These are phyloP conservation scores for Leccinellum albellum DNA, from an alignment of 768 basidiomycete species.

Conservation along the genomic window DNA sequence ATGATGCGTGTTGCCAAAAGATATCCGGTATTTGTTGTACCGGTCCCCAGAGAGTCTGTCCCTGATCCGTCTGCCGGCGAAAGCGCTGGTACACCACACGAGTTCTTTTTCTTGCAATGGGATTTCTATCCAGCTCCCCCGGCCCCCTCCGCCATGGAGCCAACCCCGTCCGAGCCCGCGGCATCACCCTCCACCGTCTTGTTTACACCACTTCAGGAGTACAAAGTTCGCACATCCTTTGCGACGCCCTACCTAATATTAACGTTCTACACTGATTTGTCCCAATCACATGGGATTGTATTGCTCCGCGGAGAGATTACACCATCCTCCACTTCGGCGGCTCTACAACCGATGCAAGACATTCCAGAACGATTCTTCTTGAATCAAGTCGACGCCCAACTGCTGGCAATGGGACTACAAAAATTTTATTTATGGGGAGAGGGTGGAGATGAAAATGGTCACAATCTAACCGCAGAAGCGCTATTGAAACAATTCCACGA, in stretches of 20 bases:
- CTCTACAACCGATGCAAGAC: constrained; percentile 32
- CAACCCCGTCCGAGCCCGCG: constrained; percentile 43
- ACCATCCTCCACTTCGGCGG: constrained; percentile 46
- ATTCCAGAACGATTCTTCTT: constrained; percentile 47
- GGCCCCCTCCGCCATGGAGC: constrained; percentile 43
- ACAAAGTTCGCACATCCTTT: constrained; percentile 78
- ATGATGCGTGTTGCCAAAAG: constrained; percentile 61
- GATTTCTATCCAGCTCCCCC: constrained; percentile 72
- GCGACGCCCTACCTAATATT: constrained; percentile 89
- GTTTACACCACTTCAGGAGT: constrained; percentile 92
- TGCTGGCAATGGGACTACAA: constrained; percentile 77
- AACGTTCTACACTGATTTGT: constrained; percentile 90
- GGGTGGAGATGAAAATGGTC: constrained; percentile 10
- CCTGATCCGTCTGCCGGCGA: constrained; percentile 30
- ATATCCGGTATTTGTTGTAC: constrained; percentile 80
- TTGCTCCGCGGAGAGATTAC: constrained; percentile 92
- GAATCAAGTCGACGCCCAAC: constrained; percentile 77
- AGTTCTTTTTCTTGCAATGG: constrained; percentile 91
- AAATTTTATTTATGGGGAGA: constrained; percentile 76
- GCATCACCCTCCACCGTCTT: constrained; percentile 63
- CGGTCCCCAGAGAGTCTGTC: constrained; percentile 56
- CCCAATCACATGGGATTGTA: constrained; percentile 73
- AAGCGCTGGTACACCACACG: constrained; percentile 45
- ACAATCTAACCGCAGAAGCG: constrained; percentile 26
- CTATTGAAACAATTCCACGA: constrained; percentile 75